These are phyloP conservation scores for Exophiala oligosperma DNA, from an alignment of 2,329 filamentous ascomycete genomes.

Conservation along the genomic window DNA sequence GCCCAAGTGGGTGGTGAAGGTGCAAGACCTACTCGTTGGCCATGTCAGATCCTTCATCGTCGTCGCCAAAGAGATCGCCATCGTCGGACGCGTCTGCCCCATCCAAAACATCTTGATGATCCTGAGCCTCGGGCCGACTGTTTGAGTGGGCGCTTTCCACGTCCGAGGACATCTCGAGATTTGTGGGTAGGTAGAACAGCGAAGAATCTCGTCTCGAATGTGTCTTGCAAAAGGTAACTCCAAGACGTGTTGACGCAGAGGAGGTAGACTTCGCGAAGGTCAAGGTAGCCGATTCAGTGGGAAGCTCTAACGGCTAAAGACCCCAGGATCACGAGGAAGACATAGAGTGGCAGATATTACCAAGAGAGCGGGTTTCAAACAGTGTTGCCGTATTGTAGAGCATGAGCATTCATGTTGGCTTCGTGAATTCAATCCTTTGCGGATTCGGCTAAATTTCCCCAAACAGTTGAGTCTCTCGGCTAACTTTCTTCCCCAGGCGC, in stretches of 20 bases:
- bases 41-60: slow-evolving; percentile 34
- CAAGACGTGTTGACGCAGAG: too few species aligned
- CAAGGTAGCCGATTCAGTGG: too few species aligned
- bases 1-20: not conserved
- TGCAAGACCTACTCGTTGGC: slow-evolving; percentile 13
- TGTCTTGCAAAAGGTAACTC: too few species aligned
- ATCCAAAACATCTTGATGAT: slow-evolving; percentile 28
- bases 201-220: not conserved
- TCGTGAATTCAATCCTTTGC: too few species aligned
- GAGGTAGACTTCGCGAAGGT: too few species aligned
- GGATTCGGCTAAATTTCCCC: not conserved
- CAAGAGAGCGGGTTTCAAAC: too few species aligned
- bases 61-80: slow-evolving; percentile 48
- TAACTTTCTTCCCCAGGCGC: too few species aligned
- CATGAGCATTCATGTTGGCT: too few species aligned
- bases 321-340: too few species aligned
- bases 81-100: slow-evolving; percentile 35
- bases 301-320: too few species aligned
- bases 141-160: slow-evolving; percentile 15
- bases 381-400: too few species aligned
- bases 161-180: slow-evolving; percentile 24
- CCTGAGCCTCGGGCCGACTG: slow-evolving; percentile 8
- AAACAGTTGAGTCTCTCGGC: not conserved
- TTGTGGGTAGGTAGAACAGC: not conserved
- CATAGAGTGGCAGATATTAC: too few species aligned